Percentiles rank a stretch among this genome's conserved stretches.
Evolutionary conservation across 1,284 basidiomycete genomes (phyloP).

Genomic region (Ceratobasidium sp.): DNA sequence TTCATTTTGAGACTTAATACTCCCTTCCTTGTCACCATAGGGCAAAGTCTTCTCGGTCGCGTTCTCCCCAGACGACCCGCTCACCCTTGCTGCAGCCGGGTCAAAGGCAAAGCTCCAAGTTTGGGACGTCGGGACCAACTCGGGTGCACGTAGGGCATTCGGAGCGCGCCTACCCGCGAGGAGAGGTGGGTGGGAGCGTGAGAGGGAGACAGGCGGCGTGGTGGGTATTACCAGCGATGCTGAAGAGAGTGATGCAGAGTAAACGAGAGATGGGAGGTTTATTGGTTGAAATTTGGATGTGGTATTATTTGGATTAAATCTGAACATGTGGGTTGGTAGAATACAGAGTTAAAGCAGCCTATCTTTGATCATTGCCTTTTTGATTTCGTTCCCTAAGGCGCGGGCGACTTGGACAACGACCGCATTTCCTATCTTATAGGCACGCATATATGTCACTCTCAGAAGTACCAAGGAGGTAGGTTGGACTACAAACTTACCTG

Average conservation of each 20-base stretch:
- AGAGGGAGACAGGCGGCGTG: constrained; percentile 16
- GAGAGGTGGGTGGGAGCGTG: constrained; percentile 39
- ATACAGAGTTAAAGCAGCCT: neutral
- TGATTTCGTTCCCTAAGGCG: constrained; percentile 32
- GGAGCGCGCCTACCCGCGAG: constrained; percentile 71
- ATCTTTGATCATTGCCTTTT: constrained; percentile 38
- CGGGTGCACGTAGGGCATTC: constrained; percentile 82
- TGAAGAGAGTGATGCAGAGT: constrained; percentile 14
- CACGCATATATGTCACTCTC: too few species aligned
- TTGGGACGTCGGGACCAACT: constrained; percentile 89
- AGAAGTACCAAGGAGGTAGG: neutral
- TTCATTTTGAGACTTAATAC: constrained; percentile 34
- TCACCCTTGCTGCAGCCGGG: constrained; percentile 93
- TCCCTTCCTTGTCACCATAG: constrained; percentile 63
- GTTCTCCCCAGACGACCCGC: constrained; percentile 94
- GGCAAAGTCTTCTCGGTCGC: constrained; percentile 94
- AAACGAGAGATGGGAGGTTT: constrained; percentile 2
- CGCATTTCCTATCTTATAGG: constrained; percentile 37
- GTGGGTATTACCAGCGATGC: constrained; percentile 16
- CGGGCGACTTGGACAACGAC: constrained; percentile 23
- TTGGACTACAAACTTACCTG: constrained; percentile 2
- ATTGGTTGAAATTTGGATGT: neutral
- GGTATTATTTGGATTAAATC: neutral
- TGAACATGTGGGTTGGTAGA: neutral
- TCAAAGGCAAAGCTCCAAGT: constrained; percentile 92